Percentiles rank a stretch among this genome's conserved stretches.
Conservation (phyloP, 148 eudicot genomes). For the Camellia japonica region DNA sequence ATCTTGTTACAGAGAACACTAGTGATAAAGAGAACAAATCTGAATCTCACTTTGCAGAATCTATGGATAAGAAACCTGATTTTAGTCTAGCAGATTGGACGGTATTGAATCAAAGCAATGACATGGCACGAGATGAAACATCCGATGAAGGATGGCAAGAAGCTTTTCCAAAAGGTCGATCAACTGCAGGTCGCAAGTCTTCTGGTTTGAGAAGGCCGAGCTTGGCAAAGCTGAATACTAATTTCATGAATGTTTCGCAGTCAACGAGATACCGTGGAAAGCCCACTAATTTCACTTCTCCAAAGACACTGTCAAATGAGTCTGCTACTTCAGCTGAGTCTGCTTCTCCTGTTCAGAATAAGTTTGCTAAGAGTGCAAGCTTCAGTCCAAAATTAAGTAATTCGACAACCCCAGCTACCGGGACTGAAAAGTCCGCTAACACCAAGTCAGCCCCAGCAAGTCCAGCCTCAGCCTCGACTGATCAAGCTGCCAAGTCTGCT, state of each 20-base stretch:
- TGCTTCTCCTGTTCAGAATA: constrained; percentile 42
- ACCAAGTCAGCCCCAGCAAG: constrained; percentile 61
- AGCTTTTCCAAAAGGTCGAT: constrained; percentile 83
- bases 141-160: constrained; percentile 99
- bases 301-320: constrained; percentile 50
- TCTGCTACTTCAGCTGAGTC: constrained; percentile 35
- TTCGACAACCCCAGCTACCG: constrained; percentile 25
- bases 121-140: constrained; percentile 40
- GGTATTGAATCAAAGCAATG: constrained; percentile 32
- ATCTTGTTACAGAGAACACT: constrained; percentile 36
- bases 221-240: constrained; percentile 76
- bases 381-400: constrained; percentile 54
- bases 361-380: constrained; percentile 57
- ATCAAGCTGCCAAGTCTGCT: constrained; percentile 48
- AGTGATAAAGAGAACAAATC: constrained; percentile 70
- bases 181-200: constrained; percentile 57
- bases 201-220: constrained; percentile 63
- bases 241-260: constrained; percentile 48
- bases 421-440: constrained; percentile 38
- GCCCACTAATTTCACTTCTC: constrained; percentile 52
- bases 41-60: constrained; percentile 38
- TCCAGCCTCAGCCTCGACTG: constrained; percentile 52
- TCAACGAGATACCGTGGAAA: constrained; percentile 52
- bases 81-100: constrained; percentile 22
- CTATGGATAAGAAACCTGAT: constrained; percentile 37